Evolutionary conservation across 129 eudicot genomes (phyloP), one percentile per base, ranked within the genome.

Genomic region (Ambrosia trifida): DNA sequence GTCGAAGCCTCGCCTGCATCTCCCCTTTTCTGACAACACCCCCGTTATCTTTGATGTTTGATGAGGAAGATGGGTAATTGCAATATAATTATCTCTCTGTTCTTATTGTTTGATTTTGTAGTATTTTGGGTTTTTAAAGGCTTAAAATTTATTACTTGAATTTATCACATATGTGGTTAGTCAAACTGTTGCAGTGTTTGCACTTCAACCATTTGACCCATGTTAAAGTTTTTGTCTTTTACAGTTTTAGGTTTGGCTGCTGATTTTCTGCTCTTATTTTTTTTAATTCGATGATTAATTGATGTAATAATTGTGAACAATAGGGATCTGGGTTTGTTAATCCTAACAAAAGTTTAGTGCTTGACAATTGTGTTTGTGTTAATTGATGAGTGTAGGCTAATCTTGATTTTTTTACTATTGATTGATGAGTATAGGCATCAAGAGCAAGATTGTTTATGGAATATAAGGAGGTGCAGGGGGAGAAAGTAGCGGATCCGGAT

Each of bases 401-500:
- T 28, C 16, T 41, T 45, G 44, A 8, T 69, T 35, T 69, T 5
- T 14, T 38, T 1, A 20, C 11, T 5, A 18, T 58, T 44, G 7
- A 31, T 32, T 50, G 14, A 51, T 50, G 78, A 18, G 65, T 38
- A 76, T 80, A 93, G 98, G 93, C 98, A 76, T 94, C 98, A 78
- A 84, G 98, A 79, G 98, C 96, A 32, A 87, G 98, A 78, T 95
- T 94, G 43, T 94, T 94, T 66, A 94, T 89, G 81, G 98, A 89
- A 76, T 94, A 89, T 87, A 94, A 89, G 81, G 98, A 94, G 79
- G 97, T 94, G 71, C 96, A 85, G 70, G 72, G 93, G 69, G 98
- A 89, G 82, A 94, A 89, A 82, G 74, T 84, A 43, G 96, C 95
- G 3, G 98, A 94, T 84, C 95, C 96, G 17, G 98, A 94, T 89